Conservation (phyloP, 495 filamentous ascomycete genomes). For the Daldinia childiae region DNA sequence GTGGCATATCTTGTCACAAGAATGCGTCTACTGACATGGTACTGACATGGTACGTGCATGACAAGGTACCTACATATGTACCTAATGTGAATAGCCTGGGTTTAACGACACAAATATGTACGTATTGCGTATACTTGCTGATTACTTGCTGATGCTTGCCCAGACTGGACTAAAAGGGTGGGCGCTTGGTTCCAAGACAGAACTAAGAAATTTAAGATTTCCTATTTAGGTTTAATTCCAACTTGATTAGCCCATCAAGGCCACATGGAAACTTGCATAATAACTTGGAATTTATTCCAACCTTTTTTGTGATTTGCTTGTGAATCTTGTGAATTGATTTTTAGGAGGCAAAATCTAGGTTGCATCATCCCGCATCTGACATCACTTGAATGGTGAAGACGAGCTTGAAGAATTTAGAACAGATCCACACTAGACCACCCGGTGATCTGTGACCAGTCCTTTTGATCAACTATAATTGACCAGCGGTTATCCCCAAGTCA, state of each 20-base stretch:
- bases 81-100: background rate
- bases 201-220: background rate
- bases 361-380: background rate
- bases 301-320: background rate
- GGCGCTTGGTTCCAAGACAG: background rate
- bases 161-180: conserved; percentile 4
- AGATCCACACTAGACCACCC: background rate
- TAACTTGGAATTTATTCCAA: conserved; percentile 3
- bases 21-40: background rate
- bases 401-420: background rate
- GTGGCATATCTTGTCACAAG: conserved; percentile 1
- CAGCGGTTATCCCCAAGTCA: conserved; percentile 1
- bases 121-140: background rate
- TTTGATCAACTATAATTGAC: background rate
- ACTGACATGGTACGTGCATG: background rate
- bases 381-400: conserved; percentile 4
- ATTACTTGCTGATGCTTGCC: conserved; percentile 3
- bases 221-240: background rate
- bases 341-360: background rate
- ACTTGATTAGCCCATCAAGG: background rate
- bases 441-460: background rate
- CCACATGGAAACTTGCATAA: conserved; percentile 1
- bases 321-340: background rate
- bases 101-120: background rate
- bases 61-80: background rate